Percentiles rank a stretch among this genome's conserved stretches.
phyloP scores from a whole-genome alignment of 176 grass and related monocot genomes.

The Rhynchospora breviuscula region DNA sequence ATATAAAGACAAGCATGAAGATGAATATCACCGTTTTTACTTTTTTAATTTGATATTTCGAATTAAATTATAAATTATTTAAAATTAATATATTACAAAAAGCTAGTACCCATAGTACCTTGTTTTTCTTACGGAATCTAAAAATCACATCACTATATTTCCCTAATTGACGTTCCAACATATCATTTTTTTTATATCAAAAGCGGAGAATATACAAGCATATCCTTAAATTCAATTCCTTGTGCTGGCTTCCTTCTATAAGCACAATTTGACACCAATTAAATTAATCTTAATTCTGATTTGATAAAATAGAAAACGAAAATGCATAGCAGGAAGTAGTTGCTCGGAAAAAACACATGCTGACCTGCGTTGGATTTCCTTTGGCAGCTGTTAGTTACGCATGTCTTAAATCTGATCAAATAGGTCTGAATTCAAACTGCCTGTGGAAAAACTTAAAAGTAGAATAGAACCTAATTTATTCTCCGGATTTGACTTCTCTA shows the following conservation, averaged over 20 bases:
- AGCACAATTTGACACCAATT: not conserved
- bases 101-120: not conserved
- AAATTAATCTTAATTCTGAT: not conserved
- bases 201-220: too few species aligned
- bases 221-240: not conserved
- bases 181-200: too few species aligned
- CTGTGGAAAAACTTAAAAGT: not conserved
- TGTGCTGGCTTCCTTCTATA: not conserved
- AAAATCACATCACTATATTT: too few species aligned
- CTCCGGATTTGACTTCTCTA: not conserved
- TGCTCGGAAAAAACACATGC: not conserved
- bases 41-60: not conserved
- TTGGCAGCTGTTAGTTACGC: not conserved
- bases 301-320: not conserved
- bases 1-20: not conserved
- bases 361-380: not conserved
- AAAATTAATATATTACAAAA: not conserved
- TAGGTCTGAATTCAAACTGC: not conserved
- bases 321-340: not conserved
- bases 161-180: too few species aligned
- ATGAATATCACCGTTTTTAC: not conserved
- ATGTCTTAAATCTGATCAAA: not conserved
- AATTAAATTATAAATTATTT: not conserved
- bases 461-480: not conserved
- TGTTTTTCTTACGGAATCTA: too few species aligned